phyloP scores from a whole-genome alignment of 2,329 filamentous ascomycete species.

The Cercospora sp. region DNA sequence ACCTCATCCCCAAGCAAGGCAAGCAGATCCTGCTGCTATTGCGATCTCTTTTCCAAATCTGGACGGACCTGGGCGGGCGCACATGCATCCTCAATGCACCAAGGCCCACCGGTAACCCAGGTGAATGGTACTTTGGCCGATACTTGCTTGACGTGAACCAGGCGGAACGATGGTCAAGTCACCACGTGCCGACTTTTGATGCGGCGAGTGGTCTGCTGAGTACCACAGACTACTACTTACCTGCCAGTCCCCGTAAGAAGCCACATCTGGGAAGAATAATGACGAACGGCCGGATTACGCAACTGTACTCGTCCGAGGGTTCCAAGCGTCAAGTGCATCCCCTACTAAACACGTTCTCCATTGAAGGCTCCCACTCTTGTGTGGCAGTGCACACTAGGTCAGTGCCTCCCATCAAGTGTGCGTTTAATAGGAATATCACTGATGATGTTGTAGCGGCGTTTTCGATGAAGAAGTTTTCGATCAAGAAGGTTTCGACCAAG shows the following conservation, averaged over 20 bases:
- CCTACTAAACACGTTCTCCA: neutral
- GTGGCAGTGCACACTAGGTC: neutral
- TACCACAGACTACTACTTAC: neutral
- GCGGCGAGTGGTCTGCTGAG: neutral
- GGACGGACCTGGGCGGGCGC: too few relatives aligned
- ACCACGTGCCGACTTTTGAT: neutral
- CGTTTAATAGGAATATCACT: neutral
- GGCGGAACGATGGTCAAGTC: neutral
- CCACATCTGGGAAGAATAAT: neutral
- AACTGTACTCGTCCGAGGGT: neutral
- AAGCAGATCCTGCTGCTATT: neutral
- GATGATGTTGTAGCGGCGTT: neutral
- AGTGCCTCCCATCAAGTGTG: neutral
- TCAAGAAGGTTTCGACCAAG: too few relatives aligned
- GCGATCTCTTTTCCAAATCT: too few relatives aligned
- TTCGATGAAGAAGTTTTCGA: neutral
- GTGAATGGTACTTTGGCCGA: neutral
- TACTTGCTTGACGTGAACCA: neutral
- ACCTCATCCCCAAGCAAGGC: neutral
- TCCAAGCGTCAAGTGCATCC: neutral
- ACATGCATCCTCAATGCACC: neutral
- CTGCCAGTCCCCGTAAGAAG: neutral
- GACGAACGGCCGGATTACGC: neutral
- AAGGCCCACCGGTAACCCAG: neutral
- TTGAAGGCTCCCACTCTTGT: neutral